Evolutionary conservation across 306 rosid genomes (phyloP).

Genomic region (Castanea mollissima): DNA sequence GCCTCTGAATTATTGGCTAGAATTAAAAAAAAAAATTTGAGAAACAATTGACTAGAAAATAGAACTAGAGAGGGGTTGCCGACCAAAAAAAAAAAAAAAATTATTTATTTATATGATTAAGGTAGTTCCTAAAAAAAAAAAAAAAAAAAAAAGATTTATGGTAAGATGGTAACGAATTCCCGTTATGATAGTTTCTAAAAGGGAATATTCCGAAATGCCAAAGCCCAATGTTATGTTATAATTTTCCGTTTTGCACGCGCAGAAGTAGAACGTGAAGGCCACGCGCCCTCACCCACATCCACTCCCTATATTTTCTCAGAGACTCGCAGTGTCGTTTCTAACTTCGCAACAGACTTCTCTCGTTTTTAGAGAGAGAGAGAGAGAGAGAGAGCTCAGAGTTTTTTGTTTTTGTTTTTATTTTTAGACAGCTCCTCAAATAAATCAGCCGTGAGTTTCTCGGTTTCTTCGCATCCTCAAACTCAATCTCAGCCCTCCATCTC

Average conservation of each 20-base stretch:
- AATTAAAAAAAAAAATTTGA: too few species aligned
- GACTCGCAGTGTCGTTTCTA: background rate
- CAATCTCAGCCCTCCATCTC: slow-evolving; percentile 10
- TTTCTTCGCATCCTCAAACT: background rate
- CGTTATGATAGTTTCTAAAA: background rate
- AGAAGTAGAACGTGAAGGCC: background rate
- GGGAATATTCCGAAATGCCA: background rate
- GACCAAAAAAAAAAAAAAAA: too few species aligned
- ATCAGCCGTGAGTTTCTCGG: slow-evolving; percentile 16
- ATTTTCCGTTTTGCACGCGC: background rate
- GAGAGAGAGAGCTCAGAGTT: too few species aligned
- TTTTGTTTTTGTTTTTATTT: too few species aligned
- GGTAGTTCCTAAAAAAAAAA: too few species aligned
- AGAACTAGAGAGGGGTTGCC: too few species aligned
- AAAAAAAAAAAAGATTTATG: too few species aligned
- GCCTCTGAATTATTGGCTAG: too few species aligned
- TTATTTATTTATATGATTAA: too few species aligned
- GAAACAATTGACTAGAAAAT: too few species aligned
- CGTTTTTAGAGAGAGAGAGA: too few species aligned
- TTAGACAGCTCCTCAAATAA: background rate
- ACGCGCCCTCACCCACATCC: background rate
- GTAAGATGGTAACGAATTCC: too few species aligned
- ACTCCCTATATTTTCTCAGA: background rate
- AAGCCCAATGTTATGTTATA: background rate
- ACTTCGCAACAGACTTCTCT: slow-evolving; percentile 5